These are phyloP conservation scores for Phalaenopsis aphrodite DNA, from an alignment of 106 monocot genomes.

Conservation along the genomic window DNA sequence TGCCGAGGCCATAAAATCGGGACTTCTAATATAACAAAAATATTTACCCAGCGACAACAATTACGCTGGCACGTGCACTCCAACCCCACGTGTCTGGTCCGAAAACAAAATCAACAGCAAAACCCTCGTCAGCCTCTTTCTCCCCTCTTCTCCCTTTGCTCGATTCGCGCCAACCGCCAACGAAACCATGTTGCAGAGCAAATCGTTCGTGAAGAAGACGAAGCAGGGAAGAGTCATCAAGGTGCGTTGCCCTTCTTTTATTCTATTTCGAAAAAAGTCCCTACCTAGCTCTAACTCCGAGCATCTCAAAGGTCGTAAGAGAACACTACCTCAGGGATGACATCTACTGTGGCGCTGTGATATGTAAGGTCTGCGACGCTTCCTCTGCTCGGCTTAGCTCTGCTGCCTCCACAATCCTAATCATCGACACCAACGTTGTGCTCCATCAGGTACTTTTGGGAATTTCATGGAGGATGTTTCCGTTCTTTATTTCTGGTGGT, in stretches of 20 bases:
- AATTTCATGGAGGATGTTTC: background rate
- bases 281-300: slow-evolving; percentile 6
- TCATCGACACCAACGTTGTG: slow-evolving; percentile 97
- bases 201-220: slow-evolving; percentile 87
- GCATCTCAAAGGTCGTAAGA: slow-evolving; percentile 52
- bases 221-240: slow-evolving; percentile 57
- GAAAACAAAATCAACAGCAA: background rate
- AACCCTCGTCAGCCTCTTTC: background rate
- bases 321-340: slow-evolving; percentile 96
- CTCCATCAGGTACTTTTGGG: slow-evolving; percentile 57
- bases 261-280: background rate
- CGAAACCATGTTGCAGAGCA: slow-evolving; percentile 73
- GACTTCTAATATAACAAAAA: no score
- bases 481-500: background rate
- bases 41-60: no score
- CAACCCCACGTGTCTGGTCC: no score
- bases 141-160: background rate
- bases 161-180: background rate
- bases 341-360: slow-evolving; percentile 69
- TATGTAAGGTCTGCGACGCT: slow-evolving; percentile 57
- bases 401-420: slow-evolving; percentile 49
- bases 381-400: slow-evolving; percentile 51
- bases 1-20: no score
- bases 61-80: no score
- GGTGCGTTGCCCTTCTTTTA: slow-evolving; percentile 20